Evolutionary conservation across 2,329 filamentous ascomycete species (phyloP).

Genomic region (Didymosphaeria variabile): DNA sequence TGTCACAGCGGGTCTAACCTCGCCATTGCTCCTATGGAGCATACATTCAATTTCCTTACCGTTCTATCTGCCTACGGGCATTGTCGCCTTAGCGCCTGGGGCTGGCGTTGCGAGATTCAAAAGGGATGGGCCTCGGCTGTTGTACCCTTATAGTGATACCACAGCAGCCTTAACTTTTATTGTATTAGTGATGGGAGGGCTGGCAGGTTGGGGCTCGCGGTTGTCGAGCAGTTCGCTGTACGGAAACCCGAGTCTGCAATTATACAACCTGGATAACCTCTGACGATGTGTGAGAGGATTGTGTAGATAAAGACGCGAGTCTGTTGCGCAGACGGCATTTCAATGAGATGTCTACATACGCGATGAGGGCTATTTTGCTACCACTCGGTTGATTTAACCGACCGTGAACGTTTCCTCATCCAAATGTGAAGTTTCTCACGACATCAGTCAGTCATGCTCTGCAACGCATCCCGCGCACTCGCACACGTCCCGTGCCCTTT

Average conservation of each 20-base stretch:
- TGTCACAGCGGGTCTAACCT: neutral
- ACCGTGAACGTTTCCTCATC: no score
- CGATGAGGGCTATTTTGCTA: neutral
- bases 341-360: neutral
- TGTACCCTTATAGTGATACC: neutral
- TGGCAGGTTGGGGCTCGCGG: neutral
- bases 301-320: neutral
- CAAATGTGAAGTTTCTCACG: no score
- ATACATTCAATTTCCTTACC: neutral
- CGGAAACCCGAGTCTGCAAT: neutral
- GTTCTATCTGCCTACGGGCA: constrained; percentile 4
- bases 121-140: constrained; percentile 11
- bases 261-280: neutral
- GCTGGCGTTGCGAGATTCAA: constrained; percentile 10
- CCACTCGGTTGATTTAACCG: neutral
- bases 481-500: no score
- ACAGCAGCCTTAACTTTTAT: constrained; percentile 13
- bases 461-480: no score
- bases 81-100: constrained; percentile 14
- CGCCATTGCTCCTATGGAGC: neutral
- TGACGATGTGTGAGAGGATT: neutral
- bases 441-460: no score
- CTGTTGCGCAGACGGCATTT: neutral
- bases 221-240: neutral
- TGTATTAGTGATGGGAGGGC: neutral